Evolutionary conservation across 2,329 filamentous ascomycete genomes (phyloP).

Genomic region (Ophiostoma ips): DNA sequence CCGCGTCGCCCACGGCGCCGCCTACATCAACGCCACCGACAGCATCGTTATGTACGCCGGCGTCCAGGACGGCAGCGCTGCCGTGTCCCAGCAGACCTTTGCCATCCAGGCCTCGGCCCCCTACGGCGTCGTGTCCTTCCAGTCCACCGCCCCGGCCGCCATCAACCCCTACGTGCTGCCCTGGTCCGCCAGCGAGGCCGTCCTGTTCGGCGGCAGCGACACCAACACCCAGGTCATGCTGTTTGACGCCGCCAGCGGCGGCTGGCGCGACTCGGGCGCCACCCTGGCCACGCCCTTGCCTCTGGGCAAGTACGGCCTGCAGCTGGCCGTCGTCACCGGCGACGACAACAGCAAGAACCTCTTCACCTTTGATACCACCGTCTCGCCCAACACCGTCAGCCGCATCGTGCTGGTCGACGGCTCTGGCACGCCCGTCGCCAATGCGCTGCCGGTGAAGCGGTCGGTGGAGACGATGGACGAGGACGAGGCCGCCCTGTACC

Average conservation of each 20-base stretch:
- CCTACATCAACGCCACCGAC: conserved; percentile 56
- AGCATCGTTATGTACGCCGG: conserved; percentile 74
- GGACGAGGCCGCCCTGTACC: background rate
- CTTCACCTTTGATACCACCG: conserved; percentile 61
- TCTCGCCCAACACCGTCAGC: conserved; percentile 60
- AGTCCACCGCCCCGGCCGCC: conserved; percentile 46
- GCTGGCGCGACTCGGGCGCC: conserved; percentile 57
- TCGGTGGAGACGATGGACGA: background rate
- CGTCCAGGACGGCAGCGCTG: conserved; percentile 42
- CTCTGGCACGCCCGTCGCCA: conserved; percentile 38
- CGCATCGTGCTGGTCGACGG: conserved; percentile 53
- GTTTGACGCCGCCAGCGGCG: conserved; percentile 43
- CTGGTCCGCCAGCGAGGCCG: conserved; percentile 57
- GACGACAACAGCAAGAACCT: conserved; percentile 67
- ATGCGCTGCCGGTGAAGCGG: conserved; percentile 13
- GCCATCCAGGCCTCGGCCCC: conserved; percentile 53
- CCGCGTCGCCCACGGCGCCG: conserved; percentile 59
- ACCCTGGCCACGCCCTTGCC: conserved; percentile 46
- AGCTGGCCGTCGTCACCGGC: conserved; percentile 53
- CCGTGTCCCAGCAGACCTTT: conserved; percentile 60
- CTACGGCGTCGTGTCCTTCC: conserved; percentile 44
- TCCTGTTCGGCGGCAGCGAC: conserved; percentile 59
- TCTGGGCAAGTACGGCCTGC: conserved; percentile 40
- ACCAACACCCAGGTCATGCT: conserved; percentile 56
- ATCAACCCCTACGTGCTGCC: conserved; percentile 57